Percentiles rank a stretch among this genome's conserved stretches.
Conservation (phyloP, 169 alveolate species). For the Plasmodium malariae region DNA sequence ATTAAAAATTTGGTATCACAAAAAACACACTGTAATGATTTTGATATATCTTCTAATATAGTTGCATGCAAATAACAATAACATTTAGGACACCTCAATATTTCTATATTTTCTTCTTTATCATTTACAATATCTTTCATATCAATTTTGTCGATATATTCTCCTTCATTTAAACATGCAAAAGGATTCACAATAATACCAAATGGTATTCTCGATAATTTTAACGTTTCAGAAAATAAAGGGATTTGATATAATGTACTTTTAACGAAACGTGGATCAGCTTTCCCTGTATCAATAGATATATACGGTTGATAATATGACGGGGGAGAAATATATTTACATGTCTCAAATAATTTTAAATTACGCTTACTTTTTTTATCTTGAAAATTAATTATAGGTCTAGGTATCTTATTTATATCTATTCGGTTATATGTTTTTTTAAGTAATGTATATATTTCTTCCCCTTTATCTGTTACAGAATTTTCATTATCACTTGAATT, state of each 20-base stretch:
- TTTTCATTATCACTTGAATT: conserved; percentile 46
- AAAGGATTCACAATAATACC: conserved; percentile 86
- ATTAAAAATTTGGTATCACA: conserved; percentile 79
- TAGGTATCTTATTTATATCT: conserved; percentile 70
- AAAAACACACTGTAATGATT: conserved; percentile 78
- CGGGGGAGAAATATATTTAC: conserved; percentile 73
- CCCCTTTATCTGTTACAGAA: conserved; percentile 47
- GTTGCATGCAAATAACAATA: conserved; percentile 81
- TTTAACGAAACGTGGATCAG: conserved; percentile 77
- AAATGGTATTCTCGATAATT: conserved; percentile 79
- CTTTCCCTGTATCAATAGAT: conserved; percentile 79
- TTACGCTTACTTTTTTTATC: conserved; percentile 39
- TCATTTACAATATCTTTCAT: conserved; percentile 79
- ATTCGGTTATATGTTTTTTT: conserved; percentile 62
- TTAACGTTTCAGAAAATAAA: conserved; percentile 80
- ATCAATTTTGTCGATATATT: conserved; percentile 77
- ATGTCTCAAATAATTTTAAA: conserved; percentile 63
- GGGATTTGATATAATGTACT: conserved; percentile 82
- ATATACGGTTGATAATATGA: conserved; percentile 66
- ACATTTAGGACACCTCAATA: conserved; percentile 84
- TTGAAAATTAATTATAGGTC: conserved; percentile 53
- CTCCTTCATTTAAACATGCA: conserved; percentile 80
- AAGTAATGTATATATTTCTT: conserved; percentile 49
- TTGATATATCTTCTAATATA: conserved; percentile 77
- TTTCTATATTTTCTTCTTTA: conserved; percentile 73